phyloP scores from a whole-genome alignment of 495 filamentous ascomycete species.

The Penicillium subrubescens region DNA sequence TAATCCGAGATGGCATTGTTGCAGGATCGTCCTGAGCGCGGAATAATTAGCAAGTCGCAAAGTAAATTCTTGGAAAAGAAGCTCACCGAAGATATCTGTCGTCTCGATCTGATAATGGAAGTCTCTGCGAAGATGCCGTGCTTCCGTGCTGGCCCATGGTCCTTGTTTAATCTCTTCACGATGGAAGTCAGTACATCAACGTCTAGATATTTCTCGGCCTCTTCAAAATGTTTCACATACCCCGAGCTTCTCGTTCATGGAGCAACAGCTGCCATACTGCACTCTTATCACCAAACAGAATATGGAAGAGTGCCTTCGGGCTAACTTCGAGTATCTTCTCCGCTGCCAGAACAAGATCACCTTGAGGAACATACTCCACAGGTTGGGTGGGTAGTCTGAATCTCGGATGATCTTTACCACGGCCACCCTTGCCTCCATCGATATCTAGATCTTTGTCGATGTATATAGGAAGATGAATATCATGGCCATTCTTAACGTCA shows the following conservation, averaged over 20 bases:
- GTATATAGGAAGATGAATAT: slow-evolving; percentile 61
- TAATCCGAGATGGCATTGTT: slow-evolving; percentile 69
- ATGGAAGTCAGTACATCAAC: slow-evolving; percentile 18
- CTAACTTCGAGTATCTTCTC: slow-evolving; percentile 84
- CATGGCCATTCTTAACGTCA: slow-evolving; percentile 49
- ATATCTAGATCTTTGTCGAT: slow-evolving; percentile 63
- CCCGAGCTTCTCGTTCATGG: slow-evolving; percentile 77
- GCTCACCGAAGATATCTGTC: slow-evolving; percentile 62
- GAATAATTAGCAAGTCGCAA: slow-evolving; percentile 4
- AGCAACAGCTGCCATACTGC: slow-evolving; percentile 91
- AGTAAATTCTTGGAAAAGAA: slow-evolving; percentile 1
- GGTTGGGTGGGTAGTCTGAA: slow-evolving; percentile 84
- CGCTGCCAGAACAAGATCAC: slow-evolving; percentile 67
- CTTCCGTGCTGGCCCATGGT: slow-evolving; percentile 74
- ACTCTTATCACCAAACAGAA: slow-evolving; percentile 93
- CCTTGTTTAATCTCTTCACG: slow-evolving; percentile 70
- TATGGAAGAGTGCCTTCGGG: slow-evolving; percentile 91
- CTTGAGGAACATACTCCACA: slow-evolving; percentile 79
- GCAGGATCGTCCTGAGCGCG: slow-evolving; percentile 46
- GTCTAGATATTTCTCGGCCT: background rate
- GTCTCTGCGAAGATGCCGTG: slow-evolving; percentile 69
- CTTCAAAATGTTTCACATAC: slow-evolving; percentile 32
- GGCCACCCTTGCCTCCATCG: slow-evolving; percentile 39
- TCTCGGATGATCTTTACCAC: slow-evolving; percentile 63
- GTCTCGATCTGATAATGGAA: slow-evolving; percentile 79